Conservation (phyloP, 2,329 filamentous ascomycete species). For the Pseudopyrenochaeta lycopersici region DNA sequence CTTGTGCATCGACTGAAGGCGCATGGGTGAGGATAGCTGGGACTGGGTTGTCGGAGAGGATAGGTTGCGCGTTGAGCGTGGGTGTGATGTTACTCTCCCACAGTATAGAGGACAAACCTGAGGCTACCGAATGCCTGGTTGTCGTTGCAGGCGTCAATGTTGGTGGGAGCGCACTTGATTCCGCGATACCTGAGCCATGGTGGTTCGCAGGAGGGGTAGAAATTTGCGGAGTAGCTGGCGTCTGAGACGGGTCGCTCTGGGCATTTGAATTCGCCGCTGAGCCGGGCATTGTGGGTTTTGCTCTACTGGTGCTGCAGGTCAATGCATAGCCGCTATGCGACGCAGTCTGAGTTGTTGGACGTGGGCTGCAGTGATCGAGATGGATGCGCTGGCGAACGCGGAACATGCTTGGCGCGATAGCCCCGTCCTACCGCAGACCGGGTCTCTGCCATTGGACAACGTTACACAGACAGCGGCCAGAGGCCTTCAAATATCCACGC, state of each 20-base stretch:
- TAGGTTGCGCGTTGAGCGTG: constrained; percentile 18
- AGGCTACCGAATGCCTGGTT: constrained; percentile 43
- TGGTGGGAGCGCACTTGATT: constrained; percentile 37
- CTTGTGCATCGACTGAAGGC: constrained; percentile 38
- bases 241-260: constrained; percentile 34
- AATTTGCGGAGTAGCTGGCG: constrained; percentile 24
- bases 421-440: constrained; percentile 26
- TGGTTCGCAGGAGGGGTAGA: constrained; percentile 26
- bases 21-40: constrained; percentile 41
- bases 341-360: constrained; percentile 42
- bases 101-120: constrained; percentile 43
- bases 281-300: constrained; percentile 44
- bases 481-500: constrained; percentile 19
- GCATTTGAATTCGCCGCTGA: constrained; percentile 33
- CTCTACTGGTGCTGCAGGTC: constrained; percentile 47
- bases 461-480: constrained; percentile 24
- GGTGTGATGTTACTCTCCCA: constrained; percentile 36
- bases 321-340: constrained; percentile 48
- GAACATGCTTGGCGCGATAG: constrained; percentile 29
- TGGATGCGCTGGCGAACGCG: constrained; percentile 41
- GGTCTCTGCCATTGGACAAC: constrained; percentile 32
- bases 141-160: constrained; percentile 48
- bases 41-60: constrained; percentile 22
- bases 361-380: constrained; percentile 46
- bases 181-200: constrained; percentile 28